phyloP scores from a whole-genome alignment of 139 green algal genomes.

The Nannochloris sp. region DNA sequence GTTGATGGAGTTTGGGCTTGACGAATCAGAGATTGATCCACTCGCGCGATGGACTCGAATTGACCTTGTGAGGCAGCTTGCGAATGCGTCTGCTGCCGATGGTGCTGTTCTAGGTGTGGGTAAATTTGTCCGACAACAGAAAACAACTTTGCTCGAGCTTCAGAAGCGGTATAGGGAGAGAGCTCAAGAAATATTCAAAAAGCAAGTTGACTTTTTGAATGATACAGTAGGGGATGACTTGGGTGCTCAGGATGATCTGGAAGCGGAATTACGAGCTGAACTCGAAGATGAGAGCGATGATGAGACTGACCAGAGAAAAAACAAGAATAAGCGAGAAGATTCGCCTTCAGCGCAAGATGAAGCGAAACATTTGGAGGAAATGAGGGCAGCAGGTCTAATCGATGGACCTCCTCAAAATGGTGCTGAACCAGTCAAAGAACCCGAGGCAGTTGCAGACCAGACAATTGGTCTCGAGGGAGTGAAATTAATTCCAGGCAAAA shows the following conservation, averaged over 20 bases:
- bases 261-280: conserved; percentile 26
- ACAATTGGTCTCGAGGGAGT: background rate
- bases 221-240: conserved; percentile 25
- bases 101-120: conserved; percentile 13
- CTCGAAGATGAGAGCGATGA: conserved; percentile 6
- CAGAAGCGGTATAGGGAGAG: conserved; percentile 28
- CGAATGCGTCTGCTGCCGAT: conserved; percentile 34
- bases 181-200: conserved; percentile 45
- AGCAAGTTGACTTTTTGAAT: conserved; percentile 44
- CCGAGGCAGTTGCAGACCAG: background rate
- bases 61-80: conserved; percentile 41
- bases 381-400: conserved; percentile 18
- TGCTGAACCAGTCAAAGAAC: background rate
- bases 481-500: background rate
- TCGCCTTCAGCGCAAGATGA: conserved; percentile 20
- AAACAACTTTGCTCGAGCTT: conserved; percentile 33
- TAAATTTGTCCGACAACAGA: conserved; percentile 41
- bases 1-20: conserved; percentile 36
- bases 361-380: conserved; percentile 20
- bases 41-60: conserved; percentile 14
- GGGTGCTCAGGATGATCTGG: conserved; percentile 23
- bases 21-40: conserved; percentile 15
- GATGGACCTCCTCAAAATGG: background rate
- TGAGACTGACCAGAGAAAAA: background rate
- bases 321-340: conserved; percentile 17